Evolutionary conservation across 2,329 filamentous ascomycete species (phyloP).

Genomic region (Calycina herbarum): DNA sequence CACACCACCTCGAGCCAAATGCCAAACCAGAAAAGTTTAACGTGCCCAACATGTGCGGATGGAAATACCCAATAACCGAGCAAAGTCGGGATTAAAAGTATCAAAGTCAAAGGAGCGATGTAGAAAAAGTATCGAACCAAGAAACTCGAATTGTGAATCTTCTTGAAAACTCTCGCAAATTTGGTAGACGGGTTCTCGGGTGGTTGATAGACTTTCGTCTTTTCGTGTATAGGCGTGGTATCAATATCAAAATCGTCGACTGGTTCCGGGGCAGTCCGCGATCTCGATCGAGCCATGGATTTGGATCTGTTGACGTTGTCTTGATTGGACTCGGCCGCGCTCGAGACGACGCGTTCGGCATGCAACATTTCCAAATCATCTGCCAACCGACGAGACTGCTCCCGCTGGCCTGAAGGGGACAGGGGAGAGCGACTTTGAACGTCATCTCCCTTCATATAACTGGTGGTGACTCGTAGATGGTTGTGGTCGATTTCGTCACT

Average conservation of each 20-base stretch:
- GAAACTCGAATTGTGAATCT: slow-evolving; percentile 63
- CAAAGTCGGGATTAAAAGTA: slow-evolving; percentile 68
- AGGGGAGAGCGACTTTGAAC: slow-evolving; percentile 28
- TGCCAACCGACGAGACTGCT: slow-evolving; percentile 60
- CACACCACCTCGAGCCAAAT: slow-evolving; percentile 95
- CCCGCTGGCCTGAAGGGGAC: slow-evolving; percentile 58
- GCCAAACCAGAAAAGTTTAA: slow-evolving; percentile 83
- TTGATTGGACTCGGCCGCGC: slow-evolving; percentile 23
- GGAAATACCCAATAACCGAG: slow-evolving; percentile 61
- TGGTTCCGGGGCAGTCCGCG: slow-evolving; percentile 55
- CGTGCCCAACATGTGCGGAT: slow-evolving; percentile 68
- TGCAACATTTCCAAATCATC: slow-evolving; percentile 67
- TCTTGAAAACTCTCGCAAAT: slow-evolving; percentile 64
- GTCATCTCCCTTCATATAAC: slow-evolving; percentile 39
- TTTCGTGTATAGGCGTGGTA: slow-evolving; percentile 69
- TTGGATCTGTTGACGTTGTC: slow-evolving; percentile 39
- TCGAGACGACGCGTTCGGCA: slow-evolving; percentile 57
- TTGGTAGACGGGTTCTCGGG: slow-evolving; percentile 61
- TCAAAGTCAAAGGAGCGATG: slow-evolving; percentile 61
- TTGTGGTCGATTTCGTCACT: slow-evolving; percentile 38
- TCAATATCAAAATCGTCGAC: slow-evolving; percentile 54
- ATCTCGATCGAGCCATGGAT: slow-evolving; percentile 41
- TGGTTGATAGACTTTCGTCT: slow-evolving; percentile 63
- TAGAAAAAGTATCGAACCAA: slow-evolving; percentile 71
- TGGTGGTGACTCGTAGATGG: slow-evolving; percentile 50